Evolutionary conservation across 805 yeast genomes (phyloP).

Genomic region (Metschnikowia colocasiae): DNA sequence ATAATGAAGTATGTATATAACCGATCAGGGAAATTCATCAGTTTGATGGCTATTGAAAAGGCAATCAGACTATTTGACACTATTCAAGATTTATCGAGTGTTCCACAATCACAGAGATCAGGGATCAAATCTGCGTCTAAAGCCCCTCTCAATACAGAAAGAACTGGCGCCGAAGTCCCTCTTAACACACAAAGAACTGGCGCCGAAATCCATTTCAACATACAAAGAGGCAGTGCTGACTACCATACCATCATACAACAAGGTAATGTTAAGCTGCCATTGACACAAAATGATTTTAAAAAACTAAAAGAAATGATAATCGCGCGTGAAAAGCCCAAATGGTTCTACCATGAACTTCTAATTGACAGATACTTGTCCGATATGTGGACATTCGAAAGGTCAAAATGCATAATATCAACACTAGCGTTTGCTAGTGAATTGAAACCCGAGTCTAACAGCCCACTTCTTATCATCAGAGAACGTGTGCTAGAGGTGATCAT

Average conservation of each 20-base stretch:
- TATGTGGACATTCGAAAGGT: slow-evolving; percentile 19
- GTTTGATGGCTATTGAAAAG: background rate
- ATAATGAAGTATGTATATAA: background rate
- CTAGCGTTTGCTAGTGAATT: slow-evolving; percentile 16
- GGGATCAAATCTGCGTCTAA: background rate
- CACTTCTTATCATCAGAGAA: slow-evolving; percentile 9
- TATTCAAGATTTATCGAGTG: background rate
- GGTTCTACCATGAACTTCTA: slow-evolving; percentile 14
- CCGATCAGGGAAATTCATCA: background rate
- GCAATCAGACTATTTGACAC: background rate
- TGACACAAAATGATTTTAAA: background rate
- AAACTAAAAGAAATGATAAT: background rate
- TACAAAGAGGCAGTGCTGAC: background rate
- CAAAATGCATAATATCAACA: slow-evolving; percentile 19
- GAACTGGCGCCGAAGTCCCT: background rate
- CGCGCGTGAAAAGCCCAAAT: slow-evolving; percentile 8
- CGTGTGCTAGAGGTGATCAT: slow-evolving; percentile 10
- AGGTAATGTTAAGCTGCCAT: background rate
- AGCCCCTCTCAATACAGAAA: background rate
- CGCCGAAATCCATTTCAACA: background rate
- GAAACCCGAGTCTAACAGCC: slow-evolving; percentile 5
- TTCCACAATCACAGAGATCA: background rate
- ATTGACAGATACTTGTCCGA: slow-evolving; percentile 8
- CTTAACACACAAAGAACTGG: background rate
- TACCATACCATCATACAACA: background rate